Evolutionary conservation across 2,329 filamentous ascomycete genomes (phyloP).

Genomic region (Chaetomium strumarium): DNA sequence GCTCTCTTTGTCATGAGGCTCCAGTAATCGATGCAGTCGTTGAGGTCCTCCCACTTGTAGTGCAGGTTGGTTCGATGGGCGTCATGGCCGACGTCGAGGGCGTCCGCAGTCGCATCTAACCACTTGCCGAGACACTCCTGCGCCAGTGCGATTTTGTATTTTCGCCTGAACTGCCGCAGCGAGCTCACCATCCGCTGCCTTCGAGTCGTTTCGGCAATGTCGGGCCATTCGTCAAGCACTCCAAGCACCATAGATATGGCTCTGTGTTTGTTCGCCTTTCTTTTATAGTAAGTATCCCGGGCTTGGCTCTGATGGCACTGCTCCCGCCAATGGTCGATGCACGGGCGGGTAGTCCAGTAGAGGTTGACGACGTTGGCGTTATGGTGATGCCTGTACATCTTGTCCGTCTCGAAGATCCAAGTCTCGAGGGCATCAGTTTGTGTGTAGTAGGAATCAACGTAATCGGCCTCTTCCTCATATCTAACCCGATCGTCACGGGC

Average conservation of each 20-base stretch:
- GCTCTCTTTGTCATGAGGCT: constrained; percentile 12
- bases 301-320: constrained; percentile 2
- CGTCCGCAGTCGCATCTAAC: constrained; percentile 21
- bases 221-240: constrained; percentile 21
- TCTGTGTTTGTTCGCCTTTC: constrained; percentile 13
- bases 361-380: constrained; percentile 23
- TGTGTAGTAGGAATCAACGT: constrained; percentile 15
- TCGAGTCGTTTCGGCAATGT: constrained; percentile 17
- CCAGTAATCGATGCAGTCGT: constrained; percentile 24
- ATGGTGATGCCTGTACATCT: constrained; percentile 15
- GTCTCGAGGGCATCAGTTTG: constrained; percentile 13
- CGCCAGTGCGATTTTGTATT: constrained; percentile 24
- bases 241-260: constrained; percentile 14
- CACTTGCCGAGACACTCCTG: constrained; percentile 23
- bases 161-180: constrained; percentile 23
- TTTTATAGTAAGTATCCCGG: constrained; percentile 7
- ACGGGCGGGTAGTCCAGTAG: constrained; percentile 22
- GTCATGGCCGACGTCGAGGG: constrained; percentile 21
- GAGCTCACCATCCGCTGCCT: constrained; percentile 23
- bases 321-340: constrained; percentile 22
- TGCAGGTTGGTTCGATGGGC: constrained; percentile 24
- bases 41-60: constrained; percentile 24
- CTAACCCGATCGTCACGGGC: constrained; percentile 3
- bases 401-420: constrained; percentile 16
- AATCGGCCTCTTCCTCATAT: constrained; percentile 16